These are phyloP conservation scores for Chaetomium olivaceum DNA, from an alignment of 2,329 filamentous ascomycete species.

Conservation along the genomic window DNA sequence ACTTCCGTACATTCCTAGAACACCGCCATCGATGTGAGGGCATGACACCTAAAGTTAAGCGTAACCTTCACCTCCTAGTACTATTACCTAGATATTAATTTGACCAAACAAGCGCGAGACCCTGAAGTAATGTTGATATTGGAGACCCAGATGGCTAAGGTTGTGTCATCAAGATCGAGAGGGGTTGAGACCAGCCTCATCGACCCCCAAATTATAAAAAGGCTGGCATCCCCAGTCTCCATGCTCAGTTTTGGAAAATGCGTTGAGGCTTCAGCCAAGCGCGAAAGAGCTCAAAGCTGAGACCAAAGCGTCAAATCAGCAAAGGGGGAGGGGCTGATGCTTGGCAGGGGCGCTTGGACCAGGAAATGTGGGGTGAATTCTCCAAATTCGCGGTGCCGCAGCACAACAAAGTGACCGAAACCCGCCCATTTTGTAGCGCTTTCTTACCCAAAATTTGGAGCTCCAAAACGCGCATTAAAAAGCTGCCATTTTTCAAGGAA, in stretches of 20 bases:
- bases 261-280: neutral
- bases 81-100: neutral
- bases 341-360: conserved; percentile 13
- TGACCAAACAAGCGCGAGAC: neutral
- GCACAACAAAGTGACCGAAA: conserved; percentile 22
- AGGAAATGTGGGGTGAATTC: conserved; percentile 12
- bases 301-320: conserved; percentile 6
- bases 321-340: neutral
- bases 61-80: neutral
- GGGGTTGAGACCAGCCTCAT: neutral
- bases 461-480: conserved; percentile 20
- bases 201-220: neutral
- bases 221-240: neutral
- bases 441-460: conserved; percentile 18
- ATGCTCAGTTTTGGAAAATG: neutral
- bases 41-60: neutral
- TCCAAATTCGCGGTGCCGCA: conserved; percentile 25
- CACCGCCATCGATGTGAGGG: neutral
- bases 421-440: conserved; percentile 23
- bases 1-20: neutral
- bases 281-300: conserved; percentile 11
- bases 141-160: neutral
- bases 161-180: too few relatives aligned
- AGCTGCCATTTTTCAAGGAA: conserved; percentile 18
- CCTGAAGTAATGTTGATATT: neutral